Evolutionary conservation across 1,284 basidiomycete species (phyloP), one percentile per base, ranked within the genome.

Genomic region (Microbotryomycetes sp.): DNA sequence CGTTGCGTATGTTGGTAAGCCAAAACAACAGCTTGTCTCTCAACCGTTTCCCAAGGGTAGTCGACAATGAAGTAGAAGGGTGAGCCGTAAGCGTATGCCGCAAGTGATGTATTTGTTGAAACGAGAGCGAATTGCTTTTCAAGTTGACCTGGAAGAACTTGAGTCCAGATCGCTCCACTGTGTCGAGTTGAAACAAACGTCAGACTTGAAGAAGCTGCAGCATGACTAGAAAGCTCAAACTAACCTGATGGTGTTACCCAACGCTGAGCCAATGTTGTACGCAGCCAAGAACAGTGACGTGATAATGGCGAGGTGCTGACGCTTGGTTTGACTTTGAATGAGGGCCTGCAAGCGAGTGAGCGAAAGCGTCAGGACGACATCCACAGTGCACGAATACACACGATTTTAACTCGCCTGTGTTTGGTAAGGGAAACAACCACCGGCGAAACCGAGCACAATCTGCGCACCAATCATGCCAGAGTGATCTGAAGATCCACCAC

Each of bases 291-390:
- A 78, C 22, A 77, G 66, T 0, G 71, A 71, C 31, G 76, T 76
- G 56, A 79, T 69, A 42, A 76, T 68, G 23, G 77, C 77, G 12
- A 76, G 70, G 56, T 78, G 71, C 62, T 78, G 77, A 72, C 79
- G 78, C 50, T 68, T 68, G 4, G 77, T 74, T 4, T 71, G 69
- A 2, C 78, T 69, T 64, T 79, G 78, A 16, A 78, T 72, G 49
- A 72, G 64, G 3, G 74, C 75, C 58, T 79, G 77, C n/a, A n/a
- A n/a, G n/a, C n/a, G n/a, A n/a, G n/a, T n/a, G n/a, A n/a, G n/a
- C n/a, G n/a, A n/a, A n/a, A n/a, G 36, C 12, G 36, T 42, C 36
- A 42, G 36, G 36, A 42, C 36, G 36, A 42, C 9, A 19, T 9
- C 36, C 12, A 19, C 19, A 19, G 9, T 42, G 36, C 36, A 42